Base-by-base conservation (phyloP, 305 asterid species). In the Solanum hybrid region DNA sequence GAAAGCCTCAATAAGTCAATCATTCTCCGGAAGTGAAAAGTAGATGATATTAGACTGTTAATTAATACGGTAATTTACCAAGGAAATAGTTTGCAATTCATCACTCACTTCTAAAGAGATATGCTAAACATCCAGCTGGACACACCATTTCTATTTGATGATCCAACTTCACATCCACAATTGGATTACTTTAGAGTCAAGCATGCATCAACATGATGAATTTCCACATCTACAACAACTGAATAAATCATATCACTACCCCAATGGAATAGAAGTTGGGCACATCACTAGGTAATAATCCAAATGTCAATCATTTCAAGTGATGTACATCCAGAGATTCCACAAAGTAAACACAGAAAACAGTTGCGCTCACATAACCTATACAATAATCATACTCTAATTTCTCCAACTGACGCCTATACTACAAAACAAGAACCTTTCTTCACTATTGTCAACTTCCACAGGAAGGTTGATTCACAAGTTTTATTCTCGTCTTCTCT, bases 401-500 rank as follows among this genome's bases (percentile, higher is more conserved):
- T 33, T 32, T 33, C 90, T 91, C 92, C 91, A 91, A 91, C 92
- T 90, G 82, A 27, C 20, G 31, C 87, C 65, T 79, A 91, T 83
- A 82, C 92, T 92, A 90, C 92, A 91, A 87, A 88, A 89, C 87
- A 89, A 91, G 88, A 89, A 88, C 93, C 65, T 33, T 32, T 89
- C 91, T 90, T 89, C 89, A 90, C 92, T 88, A 87, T 27, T 75
- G 87, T 80, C 85, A 51, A 92, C 92, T 89, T 91, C 91, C 91
- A 90, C 90, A 95, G 92, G 93, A 92, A 87, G 89, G 87, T 91
- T 89, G 91, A 91, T 91, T 94, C 90, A 91, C 90, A 86, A 85
- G 91, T 91, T 94, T 57, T 92, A 92, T 91, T 92, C 96, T 93
- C 70, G 93, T 94, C 95, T 92, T 94, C 98, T 90, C 90, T 96